phyloP scores from a whole-genome alignment of 805 yeast species.

The Candida khao-thaluensis region DNA sequence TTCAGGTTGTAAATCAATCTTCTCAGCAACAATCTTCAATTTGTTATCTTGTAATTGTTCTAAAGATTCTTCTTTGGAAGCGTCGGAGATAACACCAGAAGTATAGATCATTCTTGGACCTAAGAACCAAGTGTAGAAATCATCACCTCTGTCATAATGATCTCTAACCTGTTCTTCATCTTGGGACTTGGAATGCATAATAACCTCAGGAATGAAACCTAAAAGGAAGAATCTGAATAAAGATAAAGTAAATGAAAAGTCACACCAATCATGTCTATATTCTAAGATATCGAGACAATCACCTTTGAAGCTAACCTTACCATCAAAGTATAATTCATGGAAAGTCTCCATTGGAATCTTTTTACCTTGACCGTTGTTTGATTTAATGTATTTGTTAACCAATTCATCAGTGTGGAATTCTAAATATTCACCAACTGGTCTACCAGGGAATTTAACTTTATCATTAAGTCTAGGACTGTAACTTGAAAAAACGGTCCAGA shows the following conservation, averaged over 20 bases:
- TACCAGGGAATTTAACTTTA: conserved; percentile 71
- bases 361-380: conserved; percentile 55
- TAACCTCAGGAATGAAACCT: conserved; percentile 91
- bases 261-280: conserved; percentile 89
- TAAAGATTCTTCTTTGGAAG: conserved; percentile 66
- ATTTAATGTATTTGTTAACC: conserved; percentile 56
- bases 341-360: conserved; percentile 92
- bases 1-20: conserved; percentile 69
- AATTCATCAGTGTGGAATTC: conserved; percentile 76
- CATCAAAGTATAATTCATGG: conserved; percentile 82
- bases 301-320: conserved; percentile 83
- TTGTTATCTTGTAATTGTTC: conserved; percentile 87
- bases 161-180: conserved; percentile 96
- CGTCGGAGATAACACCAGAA: conserved; percentile 78
- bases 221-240: conserved; percentile 77
- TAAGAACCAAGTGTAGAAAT: conserved; percentile 88
- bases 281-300: conserved; percentile 82
- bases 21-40: conserved; percentile 82
- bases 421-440: conserved; percentile 75
- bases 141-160: conserved; percentile 95
- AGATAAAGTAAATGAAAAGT: conserved; percentile 71
- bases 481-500: conserved; percentile 77
- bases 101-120: conserved; percentile 96
- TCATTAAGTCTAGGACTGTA: conserved; percentile 80
- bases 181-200: conserved; percentile 87